Base-by-base conservation (phyloP, 129 eudicot genomes). In the Logfia minima region DNA sequence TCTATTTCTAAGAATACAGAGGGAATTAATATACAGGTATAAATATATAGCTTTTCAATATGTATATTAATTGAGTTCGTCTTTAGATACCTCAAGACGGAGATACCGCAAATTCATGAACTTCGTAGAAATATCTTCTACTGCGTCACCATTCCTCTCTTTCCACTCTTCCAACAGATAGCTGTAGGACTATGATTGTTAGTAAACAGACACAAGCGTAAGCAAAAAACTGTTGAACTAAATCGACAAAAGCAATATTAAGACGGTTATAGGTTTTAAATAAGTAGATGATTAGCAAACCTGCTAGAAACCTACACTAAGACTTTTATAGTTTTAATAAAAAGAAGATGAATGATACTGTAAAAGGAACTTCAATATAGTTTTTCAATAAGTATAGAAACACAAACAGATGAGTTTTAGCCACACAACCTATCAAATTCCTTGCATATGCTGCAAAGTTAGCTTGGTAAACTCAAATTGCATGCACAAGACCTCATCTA, bases 151-250 rank as follows among this genome's bases (percentile, higher is more conserved):
- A 45, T 67, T 72, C 61, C 90, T 84, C 75, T 81, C 90, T 80
- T 81, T 91, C 97, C 97, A 91, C 82, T 91, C 97, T 80, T 88
- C 92, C 78, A 41, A 85, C 23, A 91, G 74, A 84, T 86, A 91
- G 73, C 97, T 91, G 90, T 3, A 69, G 31, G 22, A 35, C 4
- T 63, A 79, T 1, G 1, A 29, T 79, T 64, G 53, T 79, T 72
- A 66, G 56, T 34, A 48, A 18, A 19, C 8, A 16, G 16, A 28
- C 71, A 45, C 11, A 63, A 43, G 18, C 16, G 5, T 60, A 60
- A 70, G 60, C 63, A 70, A 13, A 70, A 37, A 37, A 67, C 41
- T 65, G 51, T 56, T 35, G n/a, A 77, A 39, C 11, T 19, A 68
- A 16, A 59, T 28, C 35, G 43, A 68, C 29, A 18, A 34, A 22